Evolutionary conservation across 2,329 filamentous ascomycete genomes (phyloP), one percentile per base, ranked within the genome.

Genomic region (Thelonectria discophora): DNA sequence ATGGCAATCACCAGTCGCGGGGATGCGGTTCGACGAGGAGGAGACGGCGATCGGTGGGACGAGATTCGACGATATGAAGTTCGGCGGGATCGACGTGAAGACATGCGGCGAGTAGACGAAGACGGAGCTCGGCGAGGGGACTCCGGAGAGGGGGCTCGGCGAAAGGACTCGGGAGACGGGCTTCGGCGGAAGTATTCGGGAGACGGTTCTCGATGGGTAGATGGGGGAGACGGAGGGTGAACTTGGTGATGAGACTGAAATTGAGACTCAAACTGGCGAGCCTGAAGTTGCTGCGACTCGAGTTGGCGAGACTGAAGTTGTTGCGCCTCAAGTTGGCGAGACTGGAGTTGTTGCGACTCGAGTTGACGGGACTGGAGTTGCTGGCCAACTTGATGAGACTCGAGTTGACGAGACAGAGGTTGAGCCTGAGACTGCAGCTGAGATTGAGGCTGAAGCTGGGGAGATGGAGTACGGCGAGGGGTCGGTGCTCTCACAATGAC

Each of bases 401-500:
- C 27, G 9, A 10, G 27, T 30, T 30, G 27, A 30, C 8, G 27
- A 30, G 27, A 30, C 27, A 7, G 5, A 30, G 8, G 27, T 30
- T 30, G 27, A 30, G 27, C 6, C 27, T 30, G 27, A 30, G 27
- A 10, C 27, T 30, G 27, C 5, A 30, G 27, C 8, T 30, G 27
- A 24, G 21, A 24, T 24, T 24, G 21, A 24, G 21, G 10, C 13
- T 34, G 32, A 34, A 13, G 10, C 13, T 34, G 32, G 7, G 75
- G 75, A 1, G 77, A 73, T 8, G 75, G 74, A 6, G 70, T 73
- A 49, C 73, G 72, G 43, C 75, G 73, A 9, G 78, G 77, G 3
- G 75, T 76, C 6, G 78, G 79, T 18, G 72, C 72, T 50, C 71
- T 73, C 39, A 79, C 73, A 37, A 37, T 37, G 32, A 78, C 78